phyloP scores from a whole-genome alignment of 2,329 filamentous ascomycete genomes.

The Thelonectria discophora region DNA sequence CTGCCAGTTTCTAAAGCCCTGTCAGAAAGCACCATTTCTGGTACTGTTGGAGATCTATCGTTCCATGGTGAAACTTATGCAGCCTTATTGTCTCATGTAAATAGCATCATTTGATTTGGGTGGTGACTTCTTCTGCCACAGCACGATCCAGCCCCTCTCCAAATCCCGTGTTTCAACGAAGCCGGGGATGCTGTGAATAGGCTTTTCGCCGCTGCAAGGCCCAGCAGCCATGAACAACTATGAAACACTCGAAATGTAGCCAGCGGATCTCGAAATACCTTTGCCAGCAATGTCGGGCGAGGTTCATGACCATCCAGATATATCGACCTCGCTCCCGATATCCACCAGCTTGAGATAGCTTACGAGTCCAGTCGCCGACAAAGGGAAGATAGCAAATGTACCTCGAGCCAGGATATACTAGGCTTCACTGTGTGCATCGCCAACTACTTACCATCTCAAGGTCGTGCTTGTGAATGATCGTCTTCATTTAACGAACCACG shows the following conservation, averaged over 20 bases:
- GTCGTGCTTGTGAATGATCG: too few species aligned
- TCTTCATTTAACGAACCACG: too few species aligned
- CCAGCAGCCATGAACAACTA: conserved; percentile 11
- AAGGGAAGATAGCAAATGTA: conserved; percentile 13
- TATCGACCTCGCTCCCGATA: conserved; percentile 10
- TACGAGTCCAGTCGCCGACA: conserved; percentile 10
- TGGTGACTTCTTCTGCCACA: conserved; percentile 4
- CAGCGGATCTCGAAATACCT: conserved; percentile 13
- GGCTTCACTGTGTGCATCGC: too few species aligned
- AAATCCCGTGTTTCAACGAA: too few species aligned
- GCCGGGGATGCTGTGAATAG: too few species aligned
- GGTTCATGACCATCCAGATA: conserved; percentile 17
- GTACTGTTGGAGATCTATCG: too few species aligned
- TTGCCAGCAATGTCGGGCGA: conserved; percentile 16
- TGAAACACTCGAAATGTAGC: conserved; percentile 14
- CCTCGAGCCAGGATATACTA: too few species aligned
- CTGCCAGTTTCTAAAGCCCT: too few species aligned
- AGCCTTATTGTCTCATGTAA: too few species aligned
- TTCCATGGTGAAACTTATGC: not conserved
- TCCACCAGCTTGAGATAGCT: conserved; percentile 16
- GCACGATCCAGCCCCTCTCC: too few species aligned
- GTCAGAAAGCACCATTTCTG: too few species aligned
- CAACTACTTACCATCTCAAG: too few species aligned
- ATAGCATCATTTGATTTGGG: not conserved
- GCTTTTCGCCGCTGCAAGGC: not conserved